phyloP scores from a whole-genome alignment of 1,284 basidiomycete genomes.

The Ceratobasidium sp. region DNA sequence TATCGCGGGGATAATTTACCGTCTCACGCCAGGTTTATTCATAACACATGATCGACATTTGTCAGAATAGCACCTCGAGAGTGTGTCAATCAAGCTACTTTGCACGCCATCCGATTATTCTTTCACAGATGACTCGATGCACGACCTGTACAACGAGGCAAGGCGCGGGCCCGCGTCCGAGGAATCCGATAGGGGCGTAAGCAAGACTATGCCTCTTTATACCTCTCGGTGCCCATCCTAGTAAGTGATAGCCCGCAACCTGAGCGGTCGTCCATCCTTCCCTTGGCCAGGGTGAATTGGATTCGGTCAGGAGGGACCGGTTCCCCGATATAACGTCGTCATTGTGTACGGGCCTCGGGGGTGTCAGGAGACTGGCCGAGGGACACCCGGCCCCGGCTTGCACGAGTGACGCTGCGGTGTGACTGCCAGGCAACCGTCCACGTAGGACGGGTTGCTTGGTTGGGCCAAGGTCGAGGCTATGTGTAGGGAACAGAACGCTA shows the following conservation, averaged over 20 bases:
- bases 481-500: neutral
- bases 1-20: too few relatives aligned
- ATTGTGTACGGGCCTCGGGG: slow-evolving; percentile 15
- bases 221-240: neutral
- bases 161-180: slow-evolving; percentile 5
- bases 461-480: slow-evolving; percentile 15
- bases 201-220: slow-evolving; percentile 16
- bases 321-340: slow-evolving; percentile 2
- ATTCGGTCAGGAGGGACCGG: neutral
- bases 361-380: slow-evolving; percentile 28
- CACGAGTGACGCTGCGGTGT: slow-evolving; percentile 11
- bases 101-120: neutral
- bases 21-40: too few relatives aligned
- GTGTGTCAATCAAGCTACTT: neutral
- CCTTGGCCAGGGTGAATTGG: neutral
- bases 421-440: neutral
- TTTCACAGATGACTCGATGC: neutral
- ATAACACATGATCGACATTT: neutral
- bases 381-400: slow-evolving; percentile 4
- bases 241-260: neutral
- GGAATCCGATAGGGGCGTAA: neutral
- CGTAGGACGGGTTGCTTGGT: neutral
- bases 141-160: neutral
- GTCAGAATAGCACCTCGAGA: neutral
- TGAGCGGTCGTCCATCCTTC: neutral